Conservation (phyloP, 371 early-diverging fungal species). For the Neoconidiobolus thromboides region DNA sequence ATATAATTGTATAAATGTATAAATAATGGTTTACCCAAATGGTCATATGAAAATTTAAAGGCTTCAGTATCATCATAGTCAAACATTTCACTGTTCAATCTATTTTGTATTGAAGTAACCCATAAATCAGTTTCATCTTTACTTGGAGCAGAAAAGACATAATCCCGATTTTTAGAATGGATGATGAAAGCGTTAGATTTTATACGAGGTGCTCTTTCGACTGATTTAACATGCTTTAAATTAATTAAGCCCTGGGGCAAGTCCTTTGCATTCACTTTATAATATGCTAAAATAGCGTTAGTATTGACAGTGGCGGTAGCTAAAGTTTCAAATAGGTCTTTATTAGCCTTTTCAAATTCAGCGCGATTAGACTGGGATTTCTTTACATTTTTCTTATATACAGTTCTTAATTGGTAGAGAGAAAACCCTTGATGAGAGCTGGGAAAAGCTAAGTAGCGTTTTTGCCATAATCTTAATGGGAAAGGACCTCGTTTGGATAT, state of each 20-base stretch:
- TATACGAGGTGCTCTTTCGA: slow-evolving; percentile 13
- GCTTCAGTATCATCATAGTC: slow-evolving; percentile 5
- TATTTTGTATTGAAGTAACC: slow-evolving; percentile 16
- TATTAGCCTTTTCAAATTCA: slow-evolving; percentile 17
- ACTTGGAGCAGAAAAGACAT: slow-evolving; percentile 18
- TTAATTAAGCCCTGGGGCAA: slow-evolving; percentile 21
- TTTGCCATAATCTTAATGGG: slow-evolving; percentile 21
- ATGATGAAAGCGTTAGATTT: slow-evolving; percentile 18
- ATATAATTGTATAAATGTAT: neutral
- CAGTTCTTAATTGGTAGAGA: slow-evolving; percentile 14
- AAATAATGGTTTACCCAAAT: neutral
- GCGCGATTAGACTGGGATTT: slow-evolving; percentile 10
- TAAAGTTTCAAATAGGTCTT: slow-evolving; percentile 16
- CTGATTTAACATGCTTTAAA: slow-evolving; percentile 17
- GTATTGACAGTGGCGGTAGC: slow-evolving; percentile 21
- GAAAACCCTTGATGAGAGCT: slow-evolving; percentile 10
- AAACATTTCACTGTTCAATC: neutral
- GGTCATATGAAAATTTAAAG: slow-evolving; percentile 5
- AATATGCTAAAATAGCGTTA: slow-evolving; percentile 18
- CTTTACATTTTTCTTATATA: slow-evolving; percentile 19
- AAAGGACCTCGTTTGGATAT: slow-evolving; percentile 18
- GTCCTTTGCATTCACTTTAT: slow-evolving; percentile 17
- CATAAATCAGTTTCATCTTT: slow-evolving; percentile 19
- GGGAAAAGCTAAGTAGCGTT: slow-evolving; percentile 20
- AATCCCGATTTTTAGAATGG: slow-evolving; percentile 18